Evolutionary conservation across 805 yeast species (phyloP), one percentile per base, ranked within the genome.

Genomic region (Tetrapisispora pingtungensis): DNA sequence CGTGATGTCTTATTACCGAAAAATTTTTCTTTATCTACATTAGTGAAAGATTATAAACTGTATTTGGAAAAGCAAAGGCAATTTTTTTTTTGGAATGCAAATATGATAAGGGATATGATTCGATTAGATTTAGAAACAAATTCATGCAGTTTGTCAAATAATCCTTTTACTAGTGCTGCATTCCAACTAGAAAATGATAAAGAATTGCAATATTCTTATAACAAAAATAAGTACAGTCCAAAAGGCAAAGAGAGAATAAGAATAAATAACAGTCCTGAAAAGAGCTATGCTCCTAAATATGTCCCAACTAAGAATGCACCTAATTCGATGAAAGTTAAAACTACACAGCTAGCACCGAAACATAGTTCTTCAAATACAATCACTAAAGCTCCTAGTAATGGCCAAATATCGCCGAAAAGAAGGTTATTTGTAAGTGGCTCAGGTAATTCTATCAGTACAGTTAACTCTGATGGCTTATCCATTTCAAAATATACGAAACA

Each of bases 121-220:
- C 44, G 47, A 1, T 32, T 61, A 10, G 54, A 60, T 36, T 33
- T 59, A 8, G 39, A 43, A 12, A 49, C 41, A 33, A 61, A 61
- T 33, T 37, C 41, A 2, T 14, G 28, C 17, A 39, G 36, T 8
- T n/a, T 33, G 32, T n/a, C 40, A 41, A 8, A 45, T 1, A 49
- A 37, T 19, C 53, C 53, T 4, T 58, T 62, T 31, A 57, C 59
- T 3, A 61, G 64, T 1, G 67, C 67, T 3, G 64, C 63, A 15
- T 49, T 46, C 6, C 61, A 59, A 19, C 39, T 56, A 26, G 41
- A 38, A 24, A 42, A 49, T 12, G 46, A 49, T 27, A 27, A 30
- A 18, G 14, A 33, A 2, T 36, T 30, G 20, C 27, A 33, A 33
- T 12, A 7, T 41, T 45, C 4, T n/a, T 7, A 15, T 19, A 41